These are phyloP conservation scores for Kodamaea sp. DNA, from an alignment of 1,139 yeast genomes.

Conservation along the genomic window DNA sequence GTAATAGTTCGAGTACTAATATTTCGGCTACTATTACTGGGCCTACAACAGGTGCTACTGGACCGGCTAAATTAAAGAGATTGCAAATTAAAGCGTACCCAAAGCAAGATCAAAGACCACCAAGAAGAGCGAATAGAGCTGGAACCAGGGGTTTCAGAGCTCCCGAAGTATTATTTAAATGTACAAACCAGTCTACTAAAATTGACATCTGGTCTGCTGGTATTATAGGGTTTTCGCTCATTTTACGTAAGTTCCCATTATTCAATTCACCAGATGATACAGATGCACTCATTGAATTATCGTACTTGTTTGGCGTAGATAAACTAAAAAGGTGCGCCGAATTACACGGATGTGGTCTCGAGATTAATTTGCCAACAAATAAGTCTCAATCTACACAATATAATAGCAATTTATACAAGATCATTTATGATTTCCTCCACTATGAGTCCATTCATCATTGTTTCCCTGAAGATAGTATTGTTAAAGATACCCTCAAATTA, in stretches of 20 bases:
- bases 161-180: slow-evolving; percentile 86
- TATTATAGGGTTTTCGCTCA: slow-evolving; percentile 69
- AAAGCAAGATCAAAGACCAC: slow-evolving; percentile 78
- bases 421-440: slow-evolving; percentile 29
- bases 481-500: slow-evolving; percentile 34
- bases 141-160: slow-evolving; percentile 97
- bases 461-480: slow-evolving; percentile 39
- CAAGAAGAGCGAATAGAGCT: slow-evolving; percentile 93
- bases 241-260: slow-evolving; percentile 76
- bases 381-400: slow-evolving; percentile 8
- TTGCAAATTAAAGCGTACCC: slow-evolving; percentile 61
- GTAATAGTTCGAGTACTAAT: slow-evolving; percentile 6
- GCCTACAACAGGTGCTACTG: no score
- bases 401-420: slow-evolving; percentile 28
- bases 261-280: slow-evolving; percentile 86
- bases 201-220: slow-evolving; percentile 95
- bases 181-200: slow-evolving; percentile 77
- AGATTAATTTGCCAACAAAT: slow-evolving; percentile 42
- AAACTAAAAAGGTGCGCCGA: slow-evolving; percentile 73
- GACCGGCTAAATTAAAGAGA: slow-evolving; percentile 23
- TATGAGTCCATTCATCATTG: slow-evolving; percentile 34
- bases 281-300: slow-evolving; percentile 83
- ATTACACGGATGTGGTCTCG: slow-evolving; percentile 86
- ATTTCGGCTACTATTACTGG: slow-evolving; percentile 28
- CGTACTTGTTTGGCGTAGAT: slow-evolving; percentile 78